Conservation (phyloP, 192 early-diverging fungal genomes). For the Phlyctochytrium arcticum region DNA sequence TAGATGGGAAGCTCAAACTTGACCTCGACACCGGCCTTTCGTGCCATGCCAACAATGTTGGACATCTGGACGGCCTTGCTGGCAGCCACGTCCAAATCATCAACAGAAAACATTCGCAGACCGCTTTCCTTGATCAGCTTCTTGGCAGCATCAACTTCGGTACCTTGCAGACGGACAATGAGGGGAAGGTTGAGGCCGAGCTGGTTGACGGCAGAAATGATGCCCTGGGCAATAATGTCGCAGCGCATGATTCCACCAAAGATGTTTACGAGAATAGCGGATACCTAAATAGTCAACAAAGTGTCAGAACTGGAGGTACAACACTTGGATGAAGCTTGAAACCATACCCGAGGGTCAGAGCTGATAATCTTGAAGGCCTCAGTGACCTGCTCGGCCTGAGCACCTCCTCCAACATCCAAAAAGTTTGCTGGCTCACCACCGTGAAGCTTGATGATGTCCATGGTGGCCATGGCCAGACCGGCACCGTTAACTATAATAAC, state of each 20-base stretch:
- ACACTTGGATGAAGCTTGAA: background rate
- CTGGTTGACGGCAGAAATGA: conserved; percentile 90
- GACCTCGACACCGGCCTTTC: conserved; percentile 70
- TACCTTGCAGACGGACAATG: conserved; percentile 92
- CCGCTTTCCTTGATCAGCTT: conserved; percentile 89
- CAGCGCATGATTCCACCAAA: conserved; percentile 99
- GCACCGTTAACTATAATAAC: conserved; percentile 79
- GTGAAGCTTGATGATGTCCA: conserved; percentile 99
- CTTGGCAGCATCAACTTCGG: conserved; percentile 85
- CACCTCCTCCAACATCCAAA: conserved; percentile 97
- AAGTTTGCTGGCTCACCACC: conserved; percentile 99
- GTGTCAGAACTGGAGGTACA: background rate
- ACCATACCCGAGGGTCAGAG: conserved; percentile 78
- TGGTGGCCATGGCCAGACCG: conserved; percentile 98
- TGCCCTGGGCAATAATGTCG: conserved; percentile 97
- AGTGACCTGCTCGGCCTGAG: conserved; percentile 90
- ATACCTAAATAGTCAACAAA: conserved; percentile 39
- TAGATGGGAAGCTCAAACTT: conserved; percentile 53
- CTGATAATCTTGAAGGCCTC: conserved; percentile 99
- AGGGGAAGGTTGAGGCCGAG: conserved; percentile 92
- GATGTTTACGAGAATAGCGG: conserved; percentile 98
- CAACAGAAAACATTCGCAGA: conserved; percentile 86
- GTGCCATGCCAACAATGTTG: conserved; percentile 75
- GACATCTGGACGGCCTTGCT: conserved; percentile 78
- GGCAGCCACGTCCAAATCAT: conserved; percentile 96